These are phyloP conservation scores for Colletotrichum sojae DNA, from an alignment of 2,329 filamentous ascomycete species.

Conservation along the genomic window DNA sequence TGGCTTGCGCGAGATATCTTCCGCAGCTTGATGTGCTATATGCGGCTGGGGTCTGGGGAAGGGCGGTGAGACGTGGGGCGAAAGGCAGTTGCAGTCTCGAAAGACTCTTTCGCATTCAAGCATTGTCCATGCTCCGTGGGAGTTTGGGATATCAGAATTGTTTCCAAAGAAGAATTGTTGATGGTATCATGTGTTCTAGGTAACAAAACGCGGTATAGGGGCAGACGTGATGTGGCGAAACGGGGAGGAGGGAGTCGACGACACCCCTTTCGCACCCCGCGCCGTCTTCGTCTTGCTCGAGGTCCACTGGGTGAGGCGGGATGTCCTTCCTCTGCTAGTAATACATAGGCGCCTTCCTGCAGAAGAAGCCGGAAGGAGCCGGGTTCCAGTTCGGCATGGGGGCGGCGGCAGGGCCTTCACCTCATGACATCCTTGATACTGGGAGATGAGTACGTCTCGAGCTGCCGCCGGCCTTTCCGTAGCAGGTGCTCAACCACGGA, in stretches of 20 bases:
- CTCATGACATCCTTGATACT: constrained; percentile 82
- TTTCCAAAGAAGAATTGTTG: constrained; percentile 47
- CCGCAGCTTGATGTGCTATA: constrained; percentile 47
- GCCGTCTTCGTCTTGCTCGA: constrained; percentile 1
- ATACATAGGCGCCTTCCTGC: neutral
- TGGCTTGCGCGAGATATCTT: constrained; percentile 50
- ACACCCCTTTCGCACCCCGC: neutral
- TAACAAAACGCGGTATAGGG: constrained; percentile 34
- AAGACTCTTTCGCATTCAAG: constrained; percentile 59
- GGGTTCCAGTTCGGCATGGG: neutral
- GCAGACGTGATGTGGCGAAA: constrained; percentile 32
- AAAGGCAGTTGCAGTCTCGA: constrained; percentile 36
- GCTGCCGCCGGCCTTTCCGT: constrained; percentile 83
- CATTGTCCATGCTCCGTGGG: constrained; percentile 57
- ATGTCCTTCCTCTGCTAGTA: constrained; percentile 4
- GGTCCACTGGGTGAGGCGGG: neutral
- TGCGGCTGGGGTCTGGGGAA: constrained; percentile 33
- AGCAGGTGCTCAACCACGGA: constrained; percentile 87
- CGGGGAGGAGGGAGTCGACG: neutral
- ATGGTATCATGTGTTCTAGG: constrained; percentile 41
- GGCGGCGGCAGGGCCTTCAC: constrained; percentile 39
- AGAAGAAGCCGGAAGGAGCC: neutral
- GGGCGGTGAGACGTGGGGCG: constrained; percentile 28
- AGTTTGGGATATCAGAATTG: constrained; percentile 35
- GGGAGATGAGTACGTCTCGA: constrained; percentile 85